A percentile compares a stretch with the other conserved stretches of the same genome.
Evolutionary conservation across 352 stramenopile species (phyloP).

Genomic region (Phytophthora pluvialis): DNA sequence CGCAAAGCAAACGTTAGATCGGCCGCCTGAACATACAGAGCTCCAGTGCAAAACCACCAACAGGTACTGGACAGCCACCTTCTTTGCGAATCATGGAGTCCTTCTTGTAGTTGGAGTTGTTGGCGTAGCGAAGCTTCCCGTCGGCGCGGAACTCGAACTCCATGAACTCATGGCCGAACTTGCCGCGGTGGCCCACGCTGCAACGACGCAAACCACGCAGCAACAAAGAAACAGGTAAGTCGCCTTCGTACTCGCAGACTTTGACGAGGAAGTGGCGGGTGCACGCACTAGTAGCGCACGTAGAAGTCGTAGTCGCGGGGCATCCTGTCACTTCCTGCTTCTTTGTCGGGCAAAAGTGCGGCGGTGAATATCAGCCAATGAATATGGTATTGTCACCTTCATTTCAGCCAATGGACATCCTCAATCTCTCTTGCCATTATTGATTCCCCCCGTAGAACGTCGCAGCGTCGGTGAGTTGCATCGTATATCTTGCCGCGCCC

Average conservation of each 20-base stretch:
- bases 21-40: not conserved
- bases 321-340: conserved; percentile 46
- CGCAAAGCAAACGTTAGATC: conserved; percentile 2
- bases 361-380: conserved; percentile 41
- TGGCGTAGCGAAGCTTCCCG: conserved; percentile 95
- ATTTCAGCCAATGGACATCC: conserved; percentile 33
- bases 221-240: not conserved
- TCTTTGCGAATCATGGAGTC: conserved; percentile 98
- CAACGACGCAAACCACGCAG: conserved; percentile 1
- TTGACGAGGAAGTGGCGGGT: not conserved
- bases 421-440: conserved; percentile 2
- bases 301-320: conserved; percentile 84
- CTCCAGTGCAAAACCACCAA: not conserved
- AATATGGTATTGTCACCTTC: not conserved
- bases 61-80: conserved; percentile 44
- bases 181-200: conserved; percentile 95
- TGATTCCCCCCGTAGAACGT: conserved; percentile 17
- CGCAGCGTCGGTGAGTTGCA: conserved; percentile 8
- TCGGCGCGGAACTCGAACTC: conserved; percentile 96
- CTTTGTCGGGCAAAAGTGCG: not conserved
- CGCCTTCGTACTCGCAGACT: not conserved
- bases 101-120: conserved; percentile 99
- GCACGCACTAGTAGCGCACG: conserved; percentile 87
- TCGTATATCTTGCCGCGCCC: not conserved
- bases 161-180: conserved; percentile 98